Base-by-base conservation (phyloP, 805 yeast species). In the Danielia oregonensis region DNA sequence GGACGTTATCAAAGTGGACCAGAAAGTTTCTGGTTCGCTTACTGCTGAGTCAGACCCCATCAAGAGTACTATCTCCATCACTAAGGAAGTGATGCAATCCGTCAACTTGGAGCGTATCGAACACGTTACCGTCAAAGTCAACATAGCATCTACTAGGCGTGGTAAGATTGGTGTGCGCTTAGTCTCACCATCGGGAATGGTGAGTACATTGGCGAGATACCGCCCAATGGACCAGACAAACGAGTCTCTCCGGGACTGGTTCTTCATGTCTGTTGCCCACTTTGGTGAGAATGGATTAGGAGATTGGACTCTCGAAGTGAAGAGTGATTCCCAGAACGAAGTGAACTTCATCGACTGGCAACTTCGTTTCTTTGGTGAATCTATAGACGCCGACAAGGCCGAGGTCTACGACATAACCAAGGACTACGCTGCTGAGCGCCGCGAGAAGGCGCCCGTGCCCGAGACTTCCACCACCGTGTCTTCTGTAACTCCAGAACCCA, bases 261-360 rank as follows among this genome's bases (percentile, higher is more conserved):
- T 86, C 1, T 93, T 93, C 54, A 86, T 89, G 86, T 76, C 91
- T 8, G 97, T 93, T n/a, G 97, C 95, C 1, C 97, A 93, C 57
- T 93, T 97, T 97, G 96, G 96, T 25, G 89, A 82, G 48, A 31
- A 54, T 2, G 91, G 89, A 2, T 59, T 60, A 17, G 99, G 99
- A 8, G 77, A 73, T 4, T 93, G 98, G 98, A 77, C 60, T 24
- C 49, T 93, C 13, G 76, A 71, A 44, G 89, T 89, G 2, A 58
- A 53, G 36, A 72, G 74, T 32, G 58, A 51, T 1, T 52, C 54
- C 2, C 9, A 19, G 22, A 61, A 51, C 40, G 40, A 41, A 11
- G 53, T 68, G 26, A 36, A 40, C 1, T 68, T 93, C 26, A 61
- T 72, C 28, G 66, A 73, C 49, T 93, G 96, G 94, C 82, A 79